phyloP scores from a whole-genome alignment of 345 rosid species.

The Mallotus nudiflorus region DNA sequence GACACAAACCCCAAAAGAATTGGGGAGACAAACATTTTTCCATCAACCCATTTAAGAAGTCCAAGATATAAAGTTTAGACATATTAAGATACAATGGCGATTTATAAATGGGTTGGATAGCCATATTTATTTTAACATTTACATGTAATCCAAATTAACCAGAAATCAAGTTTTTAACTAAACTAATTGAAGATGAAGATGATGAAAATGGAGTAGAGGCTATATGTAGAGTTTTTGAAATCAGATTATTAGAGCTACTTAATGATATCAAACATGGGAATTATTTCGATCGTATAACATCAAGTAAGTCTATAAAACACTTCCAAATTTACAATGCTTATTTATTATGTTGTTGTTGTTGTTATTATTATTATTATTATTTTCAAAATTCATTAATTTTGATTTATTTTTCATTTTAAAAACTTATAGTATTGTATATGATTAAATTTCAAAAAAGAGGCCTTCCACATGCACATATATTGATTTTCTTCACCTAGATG shows the following conservation, averaged over 20 bases:
- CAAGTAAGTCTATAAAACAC: too few relatives aligned
- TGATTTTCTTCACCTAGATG: background rate
- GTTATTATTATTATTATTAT: too few relatives aligned
- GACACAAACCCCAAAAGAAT: background rate
- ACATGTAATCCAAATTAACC: slow-evolving; percentile 18
- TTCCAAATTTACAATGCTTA: too few relatives aligned
- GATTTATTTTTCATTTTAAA: too few relatives aligned
- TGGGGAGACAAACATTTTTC: background rate
- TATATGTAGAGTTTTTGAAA: too few relatives aligned
- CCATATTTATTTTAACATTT: slow-evolving; percentile 9
- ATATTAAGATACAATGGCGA: background rate
- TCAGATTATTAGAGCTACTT: too few relatives aligned
- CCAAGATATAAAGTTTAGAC: background rate
- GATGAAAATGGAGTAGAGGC: too few relatives aligned
- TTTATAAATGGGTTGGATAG: background rate
- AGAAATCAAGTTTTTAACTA: background rate
- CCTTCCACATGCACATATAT: slow-evolving; percentile 4
- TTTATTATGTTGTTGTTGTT: too few relatives aligned
- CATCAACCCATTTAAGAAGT: background rate
- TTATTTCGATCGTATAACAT: too few relatives aligned
- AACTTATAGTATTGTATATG: background rate
- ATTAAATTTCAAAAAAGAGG: slow-evolving; percentile 17
- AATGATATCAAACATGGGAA: too few relatives aligned
- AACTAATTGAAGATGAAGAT: background rate
- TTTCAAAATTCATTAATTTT: too few relatives aligned